Conservation (phyloP, 768 basidiomycete genomes). For the Termitomyces heimii region DNA sequence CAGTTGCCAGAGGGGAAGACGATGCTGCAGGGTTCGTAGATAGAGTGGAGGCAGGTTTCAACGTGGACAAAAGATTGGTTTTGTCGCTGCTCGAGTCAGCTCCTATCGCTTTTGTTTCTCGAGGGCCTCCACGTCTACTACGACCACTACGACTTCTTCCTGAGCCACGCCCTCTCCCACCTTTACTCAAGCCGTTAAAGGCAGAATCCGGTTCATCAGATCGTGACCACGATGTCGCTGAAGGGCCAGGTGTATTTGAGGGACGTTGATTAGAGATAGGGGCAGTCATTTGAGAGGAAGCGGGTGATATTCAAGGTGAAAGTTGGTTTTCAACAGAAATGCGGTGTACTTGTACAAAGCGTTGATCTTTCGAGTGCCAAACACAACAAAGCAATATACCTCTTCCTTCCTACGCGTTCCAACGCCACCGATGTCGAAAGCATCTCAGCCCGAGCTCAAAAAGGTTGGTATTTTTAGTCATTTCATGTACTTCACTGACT, state of each 20-base stretch:
- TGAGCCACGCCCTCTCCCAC: conserved; percentile 26
- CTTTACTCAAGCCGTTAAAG: conserved; percentile 37
- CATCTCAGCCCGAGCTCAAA: conserved; percentile 96
- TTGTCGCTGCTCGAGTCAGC: conserved; percentile 15
- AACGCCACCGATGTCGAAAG: conserved; percentile 69
- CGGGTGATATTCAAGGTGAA: not conserved
- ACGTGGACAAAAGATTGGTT: conserved; percentile 9
- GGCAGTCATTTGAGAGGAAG: conserved; percentile 32
- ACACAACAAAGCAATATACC: conserved; percentile 28
- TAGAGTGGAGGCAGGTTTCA: conserved; percentile 13
- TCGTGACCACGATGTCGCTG: conserved; percentile 33
- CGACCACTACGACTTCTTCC: conserved; percentile 26
- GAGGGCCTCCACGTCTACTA: conserved; percentile 20
- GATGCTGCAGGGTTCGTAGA: conserved; percentile 14
- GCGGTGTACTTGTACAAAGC: not conserved
- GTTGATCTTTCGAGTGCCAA: conserved; percentile 17
- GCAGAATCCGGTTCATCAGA: conserved; percentile 42
- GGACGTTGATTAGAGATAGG: conserved; percentile 24
- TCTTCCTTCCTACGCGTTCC: conserved; percentile 3
- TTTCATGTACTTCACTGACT: not conserved
- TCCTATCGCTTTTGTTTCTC: conserved; percentile 17
- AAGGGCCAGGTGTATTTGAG: conserved; percentile 23
- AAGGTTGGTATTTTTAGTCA: conserved; percentile 53
- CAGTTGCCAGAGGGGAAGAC: conserved; percentile 8
- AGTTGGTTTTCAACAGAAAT: not conserved